Conservation (phyloP, 176 grass and related monocot genomes). For the Carex kokanica region DNA sequence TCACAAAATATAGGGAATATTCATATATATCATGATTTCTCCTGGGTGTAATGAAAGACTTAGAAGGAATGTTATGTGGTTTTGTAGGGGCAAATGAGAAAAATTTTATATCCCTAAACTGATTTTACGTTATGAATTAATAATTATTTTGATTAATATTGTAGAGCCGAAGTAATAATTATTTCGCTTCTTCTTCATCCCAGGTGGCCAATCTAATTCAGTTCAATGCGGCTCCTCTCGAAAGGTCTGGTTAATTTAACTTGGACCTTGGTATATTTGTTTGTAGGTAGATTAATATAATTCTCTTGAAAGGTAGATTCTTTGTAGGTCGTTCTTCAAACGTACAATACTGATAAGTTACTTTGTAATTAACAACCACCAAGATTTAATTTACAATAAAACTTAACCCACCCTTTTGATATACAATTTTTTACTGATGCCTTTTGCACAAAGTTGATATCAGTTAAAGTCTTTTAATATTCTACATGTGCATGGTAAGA, state of each 20-base stretch:
- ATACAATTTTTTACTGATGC: not conserved
- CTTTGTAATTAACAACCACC: conserved; percentile 2
- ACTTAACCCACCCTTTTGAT: not conserved
- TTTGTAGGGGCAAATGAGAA: not conserved
- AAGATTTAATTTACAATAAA: not conserved
- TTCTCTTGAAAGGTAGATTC: not conserved
- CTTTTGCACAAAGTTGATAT: too few relatives aligned
- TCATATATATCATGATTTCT: not conserved
- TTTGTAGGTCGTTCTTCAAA: not conserved
- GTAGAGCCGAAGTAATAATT: conserved; percentile 14
- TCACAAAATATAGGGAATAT: not conserved
- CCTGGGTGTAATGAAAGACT: not conserved
- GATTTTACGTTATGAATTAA: not conserved
- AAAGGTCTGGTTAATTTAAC: conserved; percentile 7
- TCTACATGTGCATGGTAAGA: too few relatives aligned
- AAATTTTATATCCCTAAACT: not conserved
- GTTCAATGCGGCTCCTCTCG: not conserved
- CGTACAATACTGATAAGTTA: not conserved
- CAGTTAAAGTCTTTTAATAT: too few relatives aligned
- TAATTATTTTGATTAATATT: not conserved
- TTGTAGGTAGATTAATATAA: not conserved
- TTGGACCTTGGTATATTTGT: not conserved
- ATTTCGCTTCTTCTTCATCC: conserved; percentile 18
- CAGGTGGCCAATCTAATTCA: conserved; percentile 1
- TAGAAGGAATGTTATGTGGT: not conserved